Conservation (phyloP, 805 yeast species). For the Starmerella geochares region DNA sequence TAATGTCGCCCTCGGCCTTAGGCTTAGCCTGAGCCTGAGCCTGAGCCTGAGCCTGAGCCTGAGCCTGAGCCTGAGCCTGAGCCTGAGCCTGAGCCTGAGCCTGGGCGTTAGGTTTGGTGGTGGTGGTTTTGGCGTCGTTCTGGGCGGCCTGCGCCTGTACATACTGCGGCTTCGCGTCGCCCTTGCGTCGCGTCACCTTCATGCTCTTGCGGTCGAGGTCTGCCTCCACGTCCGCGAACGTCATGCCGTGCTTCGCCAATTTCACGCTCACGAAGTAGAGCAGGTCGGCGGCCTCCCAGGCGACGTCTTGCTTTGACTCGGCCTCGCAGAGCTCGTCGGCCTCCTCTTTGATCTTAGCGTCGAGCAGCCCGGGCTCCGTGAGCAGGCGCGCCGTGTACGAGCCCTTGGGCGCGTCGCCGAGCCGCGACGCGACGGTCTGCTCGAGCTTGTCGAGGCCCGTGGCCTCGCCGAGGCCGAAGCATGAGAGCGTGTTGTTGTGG, state of each 20-base stretch:
- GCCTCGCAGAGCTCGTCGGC: constrained; percentile 94
- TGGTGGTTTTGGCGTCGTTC: neutral
- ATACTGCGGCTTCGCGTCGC: constrained; percentile 87
- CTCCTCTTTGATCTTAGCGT: constrained; percentile 85
- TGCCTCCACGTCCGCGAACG: constrained; percentile 67
- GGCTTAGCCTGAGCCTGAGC: no score
- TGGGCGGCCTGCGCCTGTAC: constrained; percentile 13
- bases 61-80: no score
- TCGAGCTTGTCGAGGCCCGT: constrained; percentile 63
- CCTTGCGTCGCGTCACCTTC: constrained; percentile 85
- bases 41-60: no score
- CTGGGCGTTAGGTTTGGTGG: no score
- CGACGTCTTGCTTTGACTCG: constrained; percentile 50
- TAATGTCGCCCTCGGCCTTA: constrained; percentile 20
- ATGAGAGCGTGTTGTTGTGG: constrained; percentile 69
- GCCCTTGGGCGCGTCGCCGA: constrained; percentile 67
- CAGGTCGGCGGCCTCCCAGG: constrained; percentile 97
- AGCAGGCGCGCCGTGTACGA: constrained; percentile 90
- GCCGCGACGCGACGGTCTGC: constrained; percentile 51
- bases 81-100: no score
- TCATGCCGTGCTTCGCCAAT: constrained; percentile 63
- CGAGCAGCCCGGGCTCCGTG: constrained; percentile 60
- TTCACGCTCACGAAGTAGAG: constrained; percentile 57
- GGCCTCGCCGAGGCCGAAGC: constrained; percentile 54
- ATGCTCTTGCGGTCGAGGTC: constrained; percentile 73